Percentiles rank a stretch among this genome's conserved stretches.
Evolutionary conservation across 163 green algal species (phyloP).

Genomic region (Prototheca stagnorum): DNA sequence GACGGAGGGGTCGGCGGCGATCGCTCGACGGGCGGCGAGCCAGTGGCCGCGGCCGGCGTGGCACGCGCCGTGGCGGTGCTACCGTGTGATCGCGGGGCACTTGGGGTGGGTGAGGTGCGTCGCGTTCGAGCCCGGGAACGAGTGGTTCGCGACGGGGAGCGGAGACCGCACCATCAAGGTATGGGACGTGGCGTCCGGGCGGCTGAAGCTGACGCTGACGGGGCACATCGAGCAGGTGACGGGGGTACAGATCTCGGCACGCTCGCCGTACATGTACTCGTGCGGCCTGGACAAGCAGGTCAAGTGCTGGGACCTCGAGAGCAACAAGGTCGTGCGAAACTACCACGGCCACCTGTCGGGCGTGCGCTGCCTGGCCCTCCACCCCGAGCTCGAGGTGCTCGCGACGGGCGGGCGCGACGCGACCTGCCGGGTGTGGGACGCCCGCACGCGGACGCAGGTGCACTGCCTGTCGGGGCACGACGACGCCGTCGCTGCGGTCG

Average conservation of each 20-base stretch:
- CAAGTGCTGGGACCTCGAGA: conserved; percentile 98
- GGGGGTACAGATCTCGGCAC: conserved; percentile 62
- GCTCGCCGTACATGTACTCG: conserved; percentile 97
- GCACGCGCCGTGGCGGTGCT: conserved; percentile 91
- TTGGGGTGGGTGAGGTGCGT: conserved; percentile 72
- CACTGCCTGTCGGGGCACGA: conserved; percentile 79
- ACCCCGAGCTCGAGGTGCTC: conserved; percentile 88
- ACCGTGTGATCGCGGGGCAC: conserved; percentile 47
- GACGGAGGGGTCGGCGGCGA: conserved; percentile 42
- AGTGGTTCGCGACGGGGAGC: conserved; percentile 90
- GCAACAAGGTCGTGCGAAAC: conserved; percentile 93
- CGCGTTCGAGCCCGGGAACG: conserved; percentile 86
- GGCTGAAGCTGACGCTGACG: conserved; percentile 92
- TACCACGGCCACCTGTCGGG: conserved; percentile 97
- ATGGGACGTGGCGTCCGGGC: conserved; percentile 85
- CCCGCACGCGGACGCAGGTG: conserved; percentile 35
- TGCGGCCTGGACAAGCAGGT: conserved; percentile 93
- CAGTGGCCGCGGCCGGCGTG: conserved; percentile 85
- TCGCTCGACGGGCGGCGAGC: conserved; percentile 53
- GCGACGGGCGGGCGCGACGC: conserved; percentile 84
- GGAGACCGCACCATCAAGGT: conserved; percentile 94
- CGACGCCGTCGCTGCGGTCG: conserved; percentile 79
- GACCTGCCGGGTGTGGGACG: conserved; percentile 82
- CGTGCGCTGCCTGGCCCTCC: conserved; percentile 85
- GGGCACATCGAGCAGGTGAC: conserved; percentile 97